phyloP scores from a whole-genome alignment of 1,284 basidiomycete species.

The Anthracocystis walkeri region DNA sequence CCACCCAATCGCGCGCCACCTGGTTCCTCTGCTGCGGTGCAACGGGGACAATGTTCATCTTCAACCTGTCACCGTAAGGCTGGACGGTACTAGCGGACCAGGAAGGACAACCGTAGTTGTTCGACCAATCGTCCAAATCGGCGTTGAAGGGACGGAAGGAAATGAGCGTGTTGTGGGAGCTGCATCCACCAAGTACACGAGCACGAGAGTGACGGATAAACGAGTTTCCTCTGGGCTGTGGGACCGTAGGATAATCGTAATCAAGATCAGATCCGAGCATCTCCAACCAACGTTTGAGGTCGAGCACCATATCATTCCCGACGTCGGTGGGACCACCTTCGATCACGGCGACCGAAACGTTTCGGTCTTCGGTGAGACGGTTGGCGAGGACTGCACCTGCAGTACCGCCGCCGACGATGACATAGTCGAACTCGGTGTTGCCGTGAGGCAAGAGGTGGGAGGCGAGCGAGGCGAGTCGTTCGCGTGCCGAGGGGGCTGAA shows the following conservation, averaged over 20 bases:
- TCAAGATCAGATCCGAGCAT: slow-evolving; percentile 69
- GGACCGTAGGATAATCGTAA: slow-evolving; percentile 68
- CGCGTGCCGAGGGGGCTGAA: slow-evolving; percentile 38
- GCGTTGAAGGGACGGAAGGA: slow-evolving; percentile 70
- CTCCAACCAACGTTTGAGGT: slow-evolving; percentile 68
- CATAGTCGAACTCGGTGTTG: slow-evolving; percentile 67
- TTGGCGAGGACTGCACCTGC: slow-evolving; percentile 69
- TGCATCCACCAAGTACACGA: slow-evolving; percentile 69
- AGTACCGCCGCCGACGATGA: slow-evolving; percentile 69
- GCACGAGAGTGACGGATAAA: slow-evolving; percentile 70
- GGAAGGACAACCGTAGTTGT: slow-evolving; percentile 63
- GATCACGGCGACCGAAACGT: slow-evolving; percentile 68
- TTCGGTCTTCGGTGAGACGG: slow-evolving; percentile 67
- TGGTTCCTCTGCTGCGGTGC: slow-evolving; percentile 68
- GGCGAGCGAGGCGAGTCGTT: slow-evolving; percentile 60
- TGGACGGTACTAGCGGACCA: slow-evolving; percentile 65
- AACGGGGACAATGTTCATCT: slow-evolving; percentile 70
- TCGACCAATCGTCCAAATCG: slow-evolving; percentile 69
- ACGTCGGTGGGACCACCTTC: slow-evolving; percentile 69
- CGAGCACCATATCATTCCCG: slow-evolving; percentile 65
- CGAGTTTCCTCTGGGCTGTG: slow-evolving; percentile 69
- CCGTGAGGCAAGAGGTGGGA: slow-evolving; percentile 61
- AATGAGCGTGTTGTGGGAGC: slow-evolving; percentile 70
- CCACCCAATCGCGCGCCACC: slow-evolving; percentile 68
- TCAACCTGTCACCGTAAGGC: slow-evolving; percentile 68